Conservation (phyloP, 257 asterid genomes). For the Pogostemon cablin region DNA sequence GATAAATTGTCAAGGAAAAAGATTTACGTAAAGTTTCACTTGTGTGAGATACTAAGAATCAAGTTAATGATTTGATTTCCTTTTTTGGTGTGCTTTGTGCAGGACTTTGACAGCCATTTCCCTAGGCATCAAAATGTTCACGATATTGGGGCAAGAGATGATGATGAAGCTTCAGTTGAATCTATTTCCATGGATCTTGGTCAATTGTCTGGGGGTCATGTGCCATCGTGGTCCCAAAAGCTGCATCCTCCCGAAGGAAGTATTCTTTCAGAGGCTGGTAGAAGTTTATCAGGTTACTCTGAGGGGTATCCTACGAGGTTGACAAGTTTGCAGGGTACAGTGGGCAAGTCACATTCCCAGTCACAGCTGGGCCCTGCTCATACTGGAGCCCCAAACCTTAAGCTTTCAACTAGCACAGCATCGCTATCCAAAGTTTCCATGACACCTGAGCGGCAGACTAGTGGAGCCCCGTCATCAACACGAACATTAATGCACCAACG, state of each 20-base stretch:
- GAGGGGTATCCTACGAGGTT: conserved; percentile 53
- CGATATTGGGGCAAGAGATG: conserved; percentile 45
- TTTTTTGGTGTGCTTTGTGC: conserved; percentile 30
- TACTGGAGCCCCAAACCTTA: conserved; percentile 45
- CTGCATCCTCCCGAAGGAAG: conserved; percentile 42
- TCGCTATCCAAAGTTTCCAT: conserved; percentile 41
- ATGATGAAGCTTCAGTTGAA: conserved; percentile 61
- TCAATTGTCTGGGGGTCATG: conserved; percentile 46
- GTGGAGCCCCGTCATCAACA: conserved; percentile 44
- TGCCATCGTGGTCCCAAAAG: conserved; percentile 55
- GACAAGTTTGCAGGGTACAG: conserved; percentile 42
- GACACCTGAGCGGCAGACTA: conserved; percentile 45
- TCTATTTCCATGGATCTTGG: conserved; percentile 55
- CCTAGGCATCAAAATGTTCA: conserved; percentile 43
- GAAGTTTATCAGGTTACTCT: conserved; percentile 40
- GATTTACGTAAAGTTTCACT: background rate
- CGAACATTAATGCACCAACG: conserved; percentile 47
- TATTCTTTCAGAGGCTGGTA: conserved; percentile 40
- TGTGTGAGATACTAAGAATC: background rate
- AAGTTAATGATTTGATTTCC: conserved; percentile 6
- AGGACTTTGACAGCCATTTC: conserved; percentile 52
- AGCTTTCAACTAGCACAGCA: conserved; percentile 39
- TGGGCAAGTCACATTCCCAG: conserved; percentile 44
- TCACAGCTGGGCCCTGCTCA: conserved; percentile 45
- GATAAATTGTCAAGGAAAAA: background rate